Evolutionary conservation across 2,329 filamentous ascomycete species (phyloP).

Genomic region (Aspergillus thermomutatus): DNA sequence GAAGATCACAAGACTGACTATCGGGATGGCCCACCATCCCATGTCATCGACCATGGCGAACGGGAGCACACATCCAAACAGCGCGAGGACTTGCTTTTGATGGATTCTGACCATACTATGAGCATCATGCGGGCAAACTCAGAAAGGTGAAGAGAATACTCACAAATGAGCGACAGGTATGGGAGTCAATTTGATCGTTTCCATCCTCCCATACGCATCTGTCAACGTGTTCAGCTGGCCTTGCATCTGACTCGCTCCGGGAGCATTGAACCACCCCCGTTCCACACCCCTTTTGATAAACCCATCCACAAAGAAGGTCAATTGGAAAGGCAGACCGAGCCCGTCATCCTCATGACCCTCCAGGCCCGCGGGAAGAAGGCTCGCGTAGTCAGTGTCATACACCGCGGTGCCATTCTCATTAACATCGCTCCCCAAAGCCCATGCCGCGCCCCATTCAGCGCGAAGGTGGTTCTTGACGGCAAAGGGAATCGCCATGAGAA

Average conservation of each 20-base stretch:
- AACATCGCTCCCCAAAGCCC: conserved; percentile 30
- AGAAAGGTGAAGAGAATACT: conserved; percentile 9
- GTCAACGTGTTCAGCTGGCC: conserved; percentile 56
- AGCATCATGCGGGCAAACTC: not conserved
- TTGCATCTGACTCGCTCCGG: conserved; percentile 57
- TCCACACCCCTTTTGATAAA: conserved; percentile 58
- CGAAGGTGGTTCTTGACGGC: conserved; percentile 63
- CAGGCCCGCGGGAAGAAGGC: conserved; percentile 49
- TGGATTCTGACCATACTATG: conserved; percentile 49
- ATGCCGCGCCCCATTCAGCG: conserved; percentile 57
- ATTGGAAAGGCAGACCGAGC: conserved; percentile 57
- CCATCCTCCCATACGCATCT: conserved; percentile 61
- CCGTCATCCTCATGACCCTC: conserved; percentile 58
- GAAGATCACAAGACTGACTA: conserved; percentile 60
- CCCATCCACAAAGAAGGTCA: conserved; percentile 58
- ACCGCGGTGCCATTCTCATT: conserved; percentile 27
- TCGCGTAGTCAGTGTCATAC: conserved; percentile 49
- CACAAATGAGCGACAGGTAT: conserved; percentile 61
- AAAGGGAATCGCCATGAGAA: conserved; percentile 60
- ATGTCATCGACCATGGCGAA: conserved; percentile 63
- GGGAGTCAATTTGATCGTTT: conserved; percentile 63
- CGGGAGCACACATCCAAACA: conserved; percentile 59
- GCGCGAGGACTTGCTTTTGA: conserved; percentile 60
- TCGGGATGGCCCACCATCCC: conserved; percentile 59
- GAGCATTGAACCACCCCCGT: conserved; percentile 58